Percentiles rank a stretch among this genome's conserved stretches.
These are phyloP conservation scores for Pseudotsuga menziesii DNA, from an alignment of 75 land plant genomes.

Conservation along the genomic window DNA sequence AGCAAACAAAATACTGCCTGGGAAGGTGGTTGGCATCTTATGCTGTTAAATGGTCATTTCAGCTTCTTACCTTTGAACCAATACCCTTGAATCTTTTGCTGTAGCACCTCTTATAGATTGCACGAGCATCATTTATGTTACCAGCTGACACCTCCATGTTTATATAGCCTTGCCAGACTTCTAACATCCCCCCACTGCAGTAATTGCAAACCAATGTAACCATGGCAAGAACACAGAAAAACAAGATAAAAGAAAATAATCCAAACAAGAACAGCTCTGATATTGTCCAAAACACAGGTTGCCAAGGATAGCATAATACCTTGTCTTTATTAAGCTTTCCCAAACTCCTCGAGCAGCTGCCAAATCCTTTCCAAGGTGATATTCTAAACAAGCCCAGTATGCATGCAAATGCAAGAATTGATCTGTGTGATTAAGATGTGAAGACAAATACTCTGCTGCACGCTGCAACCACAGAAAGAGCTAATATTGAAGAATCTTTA, in stretches of 20 bases:
- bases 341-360: slow-evolving; percentile 90
- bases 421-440: slow-evolving; percentile 47
- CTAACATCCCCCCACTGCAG: slow-evolving; percentile 18
- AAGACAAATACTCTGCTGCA: slow-evolving; percentile 69
- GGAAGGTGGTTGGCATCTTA: background rate
- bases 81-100: slow-evolving; percentile 76
- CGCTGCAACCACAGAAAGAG: slow-evolving; percentile 42
- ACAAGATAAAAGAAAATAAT: background rate
- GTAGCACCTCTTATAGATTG: slow-evolving; percentile 91
- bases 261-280: background rate
- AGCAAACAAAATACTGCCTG: too few species aligned
- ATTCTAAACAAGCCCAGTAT: slow-evolving; percentile 89
- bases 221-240: background rate
- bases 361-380: slow-evolving; percentile 53
- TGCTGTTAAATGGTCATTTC: background rate
- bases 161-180: slow-evolving; percentile 87
- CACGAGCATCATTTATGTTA: slow-evolving; percentile 77
- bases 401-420: slow-evolving; percentile 54
- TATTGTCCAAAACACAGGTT: background rate
- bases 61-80: slow-evolving; percentile 81
- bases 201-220: background rate
- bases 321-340: slow-evolving; percentile 82
- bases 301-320: slow-evolving; percentile 29
- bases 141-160: slow-evolving; percentile 68
- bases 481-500: background rate